Conservation (phyloP, 169 alveolate genomes). For the Plasmodium coatneyi region DNA sequence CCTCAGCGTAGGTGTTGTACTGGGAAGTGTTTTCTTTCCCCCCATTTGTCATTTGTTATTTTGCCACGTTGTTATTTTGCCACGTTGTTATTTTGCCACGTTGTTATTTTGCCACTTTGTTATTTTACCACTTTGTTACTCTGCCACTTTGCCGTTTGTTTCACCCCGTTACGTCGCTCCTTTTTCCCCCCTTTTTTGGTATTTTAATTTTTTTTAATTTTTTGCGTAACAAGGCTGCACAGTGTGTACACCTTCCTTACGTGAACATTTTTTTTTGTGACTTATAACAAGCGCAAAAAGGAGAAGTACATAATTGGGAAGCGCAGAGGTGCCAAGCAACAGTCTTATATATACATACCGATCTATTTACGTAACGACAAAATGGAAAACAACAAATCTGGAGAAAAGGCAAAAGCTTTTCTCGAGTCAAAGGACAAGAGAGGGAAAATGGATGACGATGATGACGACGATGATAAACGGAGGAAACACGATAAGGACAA, state of each 20-base stretch:
- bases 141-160: too few relatives aligned
- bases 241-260: background rate
- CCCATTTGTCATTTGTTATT: background rate
- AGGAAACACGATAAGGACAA: background rate
- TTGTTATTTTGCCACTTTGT: background rate
- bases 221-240: constrained; percentile 2
- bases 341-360: background rate
- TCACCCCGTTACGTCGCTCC: background rate
- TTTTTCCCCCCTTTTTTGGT: constrained; percentile 3
- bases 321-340: background rate
- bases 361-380: background rate
- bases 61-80: background rate
- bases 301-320: background rate
- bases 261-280: background rate
- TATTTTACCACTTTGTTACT: background rate
- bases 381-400: constrained; percentile 47
- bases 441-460: constrained; percentile 29
- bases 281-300: background rate
- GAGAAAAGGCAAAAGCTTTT: constrained; percentile 15
- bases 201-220: background rate
- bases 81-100: too few relatives aligned
- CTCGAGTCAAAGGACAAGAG: constrained; percentile 45
- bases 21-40: background rate
- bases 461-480: constrained; percentile 29
- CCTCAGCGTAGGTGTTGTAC: background rate